Base-by-base conservation (phyloP, 495 filamentous ascomycete genomes). In the Durotheca rogersii region DNA sequence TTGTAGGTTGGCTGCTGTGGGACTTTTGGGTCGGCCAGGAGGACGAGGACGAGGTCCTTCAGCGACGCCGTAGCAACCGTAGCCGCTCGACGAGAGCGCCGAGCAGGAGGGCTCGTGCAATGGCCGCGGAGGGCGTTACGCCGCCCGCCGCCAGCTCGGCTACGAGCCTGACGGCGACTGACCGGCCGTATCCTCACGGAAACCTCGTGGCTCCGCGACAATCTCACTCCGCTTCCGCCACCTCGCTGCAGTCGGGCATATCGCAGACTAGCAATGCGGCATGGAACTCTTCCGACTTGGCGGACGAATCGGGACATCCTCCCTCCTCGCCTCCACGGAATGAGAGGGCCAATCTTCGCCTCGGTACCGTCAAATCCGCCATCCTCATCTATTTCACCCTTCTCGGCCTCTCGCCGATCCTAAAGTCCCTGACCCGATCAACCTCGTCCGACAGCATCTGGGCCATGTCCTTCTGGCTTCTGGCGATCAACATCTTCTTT, bases 401-500 rank as follows among this genome's bases (percentile, higher is more conserved):
- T 19, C 79, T 96, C 11, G 93, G 91, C 3, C 79, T 98, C 2
- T 92, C 87, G 18, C 93, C 93, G 0, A 97, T 98, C 53, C 76
- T 97, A 27, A 95, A 95, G 67, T 95, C 90, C 3, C 78, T 98
- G 10, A 97, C 93, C 0, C 83, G 84, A 27, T 96, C 90, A 4
- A 96, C 90, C 3, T 87, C 87, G 14, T 83, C 76, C 21, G 93
- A 98, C 73, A 89, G 84, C 17, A 97, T 98, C 54, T 98, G 94
- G 94, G 89, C 93, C 11, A 85, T 98, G 75, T 90, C 87, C 54
- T 89, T 84, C 68, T 94, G 88, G 85, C 76, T 98, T 36, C 80
- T 98, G 62, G 80, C 88, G 48, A 90, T 96, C 71, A 97, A 98
- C 69, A 87, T 96, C 58, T 90, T 95, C 67, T 95, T 93, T 64